phyloP scores from a whole-genome alignment of 1,139 yeast genomes.

The Diutina mesorugosa region DNA sequence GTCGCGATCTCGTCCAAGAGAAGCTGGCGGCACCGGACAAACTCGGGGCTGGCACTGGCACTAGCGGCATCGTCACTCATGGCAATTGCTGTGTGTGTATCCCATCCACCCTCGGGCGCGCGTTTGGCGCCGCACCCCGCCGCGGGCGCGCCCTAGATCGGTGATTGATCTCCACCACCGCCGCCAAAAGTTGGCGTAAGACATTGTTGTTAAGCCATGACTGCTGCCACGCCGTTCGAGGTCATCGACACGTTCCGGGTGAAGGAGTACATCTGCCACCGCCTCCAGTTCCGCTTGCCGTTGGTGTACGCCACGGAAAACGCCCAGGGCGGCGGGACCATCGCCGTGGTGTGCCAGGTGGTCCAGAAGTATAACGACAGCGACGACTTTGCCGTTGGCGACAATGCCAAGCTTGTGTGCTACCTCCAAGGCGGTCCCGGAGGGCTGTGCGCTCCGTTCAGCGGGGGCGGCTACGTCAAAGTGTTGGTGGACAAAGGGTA shows the following conservation, averaged over 20 bases:
- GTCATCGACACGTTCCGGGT: neutral
- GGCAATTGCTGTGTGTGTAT: neutral
- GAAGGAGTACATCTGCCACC: slow-evolving; percentile 6
- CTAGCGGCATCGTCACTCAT: neutral
- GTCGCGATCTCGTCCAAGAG: neutral
- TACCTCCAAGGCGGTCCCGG: slow-evolving; percentile 55
- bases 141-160: neutral
- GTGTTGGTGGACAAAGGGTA: slow-evolving; percentile 29
- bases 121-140: neutral
- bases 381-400: neutral
- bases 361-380: slow-evolving; percentile 15
- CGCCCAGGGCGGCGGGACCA: slow-evolving; percentile 6
- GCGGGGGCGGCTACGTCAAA: slow-evolving; percentile 17
- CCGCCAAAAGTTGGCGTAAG: too few species aligned
- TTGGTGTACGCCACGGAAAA: slow-evolving; percentile 10
- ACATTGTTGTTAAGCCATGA: neutral
- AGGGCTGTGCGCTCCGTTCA: slow-evolving; percentile 24
- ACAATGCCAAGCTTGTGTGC: slow-evolving; percentile 20
- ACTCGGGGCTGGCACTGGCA: neutral
- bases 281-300: slow-evolving; percentile 16
- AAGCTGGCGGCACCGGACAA: neutral
- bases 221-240: neutral
- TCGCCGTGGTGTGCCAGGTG: slow-evolving; percentile 20
- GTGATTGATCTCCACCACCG: too few species aligned
- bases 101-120: too few species aligned